Base-by-base conservation (phyloP, 805 yeast genomes). In the Teunomyces funiuensis region DNA sequence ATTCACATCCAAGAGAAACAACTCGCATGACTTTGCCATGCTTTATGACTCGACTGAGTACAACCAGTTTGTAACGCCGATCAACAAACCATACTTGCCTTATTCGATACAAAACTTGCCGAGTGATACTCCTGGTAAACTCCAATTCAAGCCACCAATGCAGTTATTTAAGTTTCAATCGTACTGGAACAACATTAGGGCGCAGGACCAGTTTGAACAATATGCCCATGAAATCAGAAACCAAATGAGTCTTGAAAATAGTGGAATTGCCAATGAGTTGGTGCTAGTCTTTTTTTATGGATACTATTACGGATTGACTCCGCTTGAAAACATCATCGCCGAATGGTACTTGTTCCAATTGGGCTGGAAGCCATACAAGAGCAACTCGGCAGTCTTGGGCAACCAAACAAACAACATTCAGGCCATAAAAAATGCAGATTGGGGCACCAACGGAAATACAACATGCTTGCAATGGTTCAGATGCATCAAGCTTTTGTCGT, bases 311-410 rank as follows among this genome's bases (percentile, higher is more conserved):
- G 75, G 73, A 2, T 46, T 60, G 17, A 64, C 73, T 4, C 76
- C 76, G 3, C 51, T 68, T 20, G 76, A 71, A 43, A 68, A 69
- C 48, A 55, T 68, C 36, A 60, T 69, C 15, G 74, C 76, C 5
- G 75, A 71, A 51, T 54, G 60, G 2, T 58, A 61, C 42, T 61
- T 71, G 41, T 64, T 63, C 45, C 53, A 55, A 37, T 52, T 69
- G 31, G 74, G 73, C 2, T 71, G 76, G 76, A 63, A 50, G 41
- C 75, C 75, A 1, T 71, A 70, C 42, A 47, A 58, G 41, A 42
- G 46, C 49, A 39, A 53, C 41, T 37, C 34, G 13, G 15, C 27
- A 19, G 8, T 34, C 5, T 23, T 17, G 27, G 42, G 30, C 11
- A 28, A 17, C n/a, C 43, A 29, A 17, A 36, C 36, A 16, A 42